Evolutionary conservation across 768 basidiomycete species (phyloP).

Genomic region (Boletus bicolor): DNA sequence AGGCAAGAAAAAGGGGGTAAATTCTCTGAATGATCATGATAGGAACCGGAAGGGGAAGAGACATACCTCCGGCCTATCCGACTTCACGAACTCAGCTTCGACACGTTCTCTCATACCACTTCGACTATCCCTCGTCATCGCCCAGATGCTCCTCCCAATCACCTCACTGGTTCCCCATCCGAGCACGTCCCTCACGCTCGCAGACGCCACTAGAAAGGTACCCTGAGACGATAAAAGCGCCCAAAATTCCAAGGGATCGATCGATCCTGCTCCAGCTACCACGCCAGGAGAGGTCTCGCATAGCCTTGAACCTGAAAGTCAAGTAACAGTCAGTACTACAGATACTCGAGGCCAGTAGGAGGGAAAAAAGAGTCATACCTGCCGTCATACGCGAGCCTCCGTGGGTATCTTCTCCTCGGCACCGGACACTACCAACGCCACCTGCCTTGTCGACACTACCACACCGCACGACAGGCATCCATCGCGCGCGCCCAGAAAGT

Average conservation of each 20-base stretch:
- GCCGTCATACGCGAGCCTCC: slow-evolving; percentile 7
- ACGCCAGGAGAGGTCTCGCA: background rate
- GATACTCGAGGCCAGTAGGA: background rate
- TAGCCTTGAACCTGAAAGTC: slow-evolving; percentile 5
- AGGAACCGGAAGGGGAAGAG: background rate
- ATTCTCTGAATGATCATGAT: background rate
- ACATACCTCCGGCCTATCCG: slow-evolving; percentile 18
- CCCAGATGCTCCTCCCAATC: slow-evolving; percentile 45
- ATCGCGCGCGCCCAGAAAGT: slow-evolving; percentile 73
- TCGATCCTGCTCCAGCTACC: background rate
- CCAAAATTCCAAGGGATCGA: slow-evolving; percentile 47
- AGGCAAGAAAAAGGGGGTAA: background rate
- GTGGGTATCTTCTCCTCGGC: background rate
- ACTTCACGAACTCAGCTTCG: slow-evolving; percentile 28
- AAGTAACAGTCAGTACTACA: background rate
- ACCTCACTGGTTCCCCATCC: slow-evolving; percentile 58
- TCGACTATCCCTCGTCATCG: slow-evolving; percentile 33
- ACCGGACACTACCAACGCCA: slow-evolving; percentile 19
- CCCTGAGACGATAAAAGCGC: slow-evolving; percentile 42
- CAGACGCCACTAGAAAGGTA: slow-evolving; percentile 50
- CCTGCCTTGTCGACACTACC: slow-evolving; percentile 49
- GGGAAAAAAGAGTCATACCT: slow-evolving; percentile 18
- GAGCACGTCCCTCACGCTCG: slow-evolving; percentile 57
- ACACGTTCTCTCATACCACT: slow-evolving; percentile 18
- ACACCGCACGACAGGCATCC: slow-evolving; percentile 66